A percentile compares a stretch with the other conserved stretches of the same genome.
Evolutionary conservation across 495 filamentous ascomycete genomes (phyloP).

Genomic region (Tuber microsphaerosporum): DNA sequence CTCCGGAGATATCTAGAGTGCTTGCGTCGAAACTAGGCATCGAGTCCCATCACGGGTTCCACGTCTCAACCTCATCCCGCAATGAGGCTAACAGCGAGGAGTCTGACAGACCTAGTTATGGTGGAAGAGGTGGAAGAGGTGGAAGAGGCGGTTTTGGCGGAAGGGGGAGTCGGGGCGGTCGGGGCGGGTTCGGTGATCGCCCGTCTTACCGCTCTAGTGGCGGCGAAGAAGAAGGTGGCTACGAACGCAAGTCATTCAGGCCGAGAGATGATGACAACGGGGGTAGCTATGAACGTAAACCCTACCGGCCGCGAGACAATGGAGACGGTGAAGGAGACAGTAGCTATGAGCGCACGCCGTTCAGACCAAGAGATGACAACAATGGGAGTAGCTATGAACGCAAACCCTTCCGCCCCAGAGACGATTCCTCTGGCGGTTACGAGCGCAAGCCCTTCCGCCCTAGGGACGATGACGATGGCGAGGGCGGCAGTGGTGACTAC

Average conservation of each 20-base stretch:
- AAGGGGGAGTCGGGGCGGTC: not conserved
- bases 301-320: not conserved
- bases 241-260: not conserved
- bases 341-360: not conserved
- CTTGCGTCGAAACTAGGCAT: slow-evolving; percentile 50
- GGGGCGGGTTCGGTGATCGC: not conserved
- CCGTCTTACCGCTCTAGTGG: not conserved
- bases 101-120: not conserved
- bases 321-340: not conserved
- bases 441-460: not conserved
- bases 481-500: not conserved
- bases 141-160: not conserved
- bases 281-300: not conserved
- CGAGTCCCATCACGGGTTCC: slow-evolving; percentile 45
- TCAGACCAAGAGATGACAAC: not conserved
- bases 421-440: not conserved
- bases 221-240: not conserved
- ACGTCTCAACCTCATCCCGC: slow-evolving; percentile 35
- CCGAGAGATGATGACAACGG: not conserved
- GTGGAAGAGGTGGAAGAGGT: not conserved
- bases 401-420: not conserved
- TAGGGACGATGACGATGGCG: not conserved
- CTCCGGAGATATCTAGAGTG: slow-evolving; percentile 50
- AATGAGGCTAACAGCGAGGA: not conserved
- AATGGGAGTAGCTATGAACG: not conserved